Conservation (phyloP, 2,329 filamentous ascomycete species). For the Aspergillus jensenii region DNA sequence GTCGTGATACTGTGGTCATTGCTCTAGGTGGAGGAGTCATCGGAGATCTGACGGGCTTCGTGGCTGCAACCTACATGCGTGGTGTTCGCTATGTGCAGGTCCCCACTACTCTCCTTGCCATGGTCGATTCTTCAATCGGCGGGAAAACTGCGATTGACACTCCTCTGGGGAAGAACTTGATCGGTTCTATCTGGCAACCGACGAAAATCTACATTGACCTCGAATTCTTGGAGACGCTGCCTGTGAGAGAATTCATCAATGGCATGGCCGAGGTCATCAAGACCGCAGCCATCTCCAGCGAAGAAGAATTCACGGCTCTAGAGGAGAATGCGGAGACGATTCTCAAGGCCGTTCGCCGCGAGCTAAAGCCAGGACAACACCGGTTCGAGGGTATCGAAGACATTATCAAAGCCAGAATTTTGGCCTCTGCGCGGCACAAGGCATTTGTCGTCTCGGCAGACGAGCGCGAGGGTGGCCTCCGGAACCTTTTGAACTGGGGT, state of each 20-base stretch:
- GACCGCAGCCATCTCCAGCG: constrained; percentile 95
- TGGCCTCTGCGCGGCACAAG: constrained; percentile 90
- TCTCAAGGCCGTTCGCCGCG: constrained; percentile 67
- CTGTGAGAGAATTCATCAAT: constrained; percentile 91
- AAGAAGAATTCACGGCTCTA: constrained; percentile 77
- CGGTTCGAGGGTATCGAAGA: constrained; percentile 70
- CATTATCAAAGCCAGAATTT: constrained; percentile 74
- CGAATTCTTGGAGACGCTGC: constrained; percentile 84
- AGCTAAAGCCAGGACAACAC: constrained; percentile 54
- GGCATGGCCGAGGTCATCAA: constrained; percentile 99
- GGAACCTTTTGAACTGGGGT: constrained; percentile 95
- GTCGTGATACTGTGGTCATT: constrained; percentile 90
- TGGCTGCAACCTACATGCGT: constrained; percentile 97
- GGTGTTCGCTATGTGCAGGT: constrained; percentile 96
- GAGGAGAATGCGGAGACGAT: constrained; percentile 80
- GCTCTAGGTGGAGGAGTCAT: constrained; percentile 95
- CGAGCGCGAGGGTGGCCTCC: constrained; percentile 88
- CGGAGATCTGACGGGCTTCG: constrained; percentile 96
- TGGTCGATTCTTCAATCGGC: constrained; percentile 98
- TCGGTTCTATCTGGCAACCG: constrained; percentile 97
- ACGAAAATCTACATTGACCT: constrained; percentile 92
- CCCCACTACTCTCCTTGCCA: constrained; percentile 87
- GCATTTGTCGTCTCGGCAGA: constrained; percentile 92
- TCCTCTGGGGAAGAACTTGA: constrained; percentile 90
- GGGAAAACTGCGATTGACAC: constrained; percentile 98